Percentiles rank a stretch among this genome's conserved stretches.
Conservation (phyloP, 2,329 filamentous ascomycete species). For the Mycosphaerella sp. region DNA sequence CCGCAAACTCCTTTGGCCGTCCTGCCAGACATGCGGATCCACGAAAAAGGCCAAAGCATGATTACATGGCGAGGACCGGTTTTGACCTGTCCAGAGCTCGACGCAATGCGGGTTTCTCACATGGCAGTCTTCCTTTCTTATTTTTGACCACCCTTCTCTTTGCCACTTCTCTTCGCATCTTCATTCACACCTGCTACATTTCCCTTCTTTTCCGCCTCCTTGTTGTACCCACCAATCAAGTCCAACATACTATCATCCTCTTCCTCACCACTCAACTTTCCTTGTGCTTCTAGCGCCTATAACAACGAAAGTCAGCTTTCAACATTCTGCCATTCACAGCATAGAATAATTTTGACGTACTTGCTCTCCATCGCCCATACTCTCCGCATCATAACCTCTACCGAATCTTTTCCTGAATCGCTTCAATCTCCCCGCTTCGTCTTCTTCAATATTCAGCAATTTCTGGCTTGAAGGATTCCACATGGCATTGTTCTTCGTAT, state of each 20-base stretch:
- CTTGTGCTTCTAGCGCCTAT: slow-evolving; percentile 45
- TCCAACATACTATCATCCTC: slow-evolving; percentile 53
- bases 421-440: slow-evolving; percentile 84
- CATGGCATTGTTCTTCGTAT: slow-evolving; percentile 79
- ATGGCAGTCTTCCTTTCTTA: slow-evolving; percentile 15
- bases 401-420: slow-evolving; percentile 84
- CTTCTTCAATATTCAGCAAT: slow-evolving; percentile 81
- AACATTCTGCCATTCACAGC: background rate
- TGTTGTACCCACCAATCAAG: slow-evolving; percentile 47
- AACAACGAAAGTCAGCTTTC: slow-evolving; percentile 22
- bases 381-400: slow-evolving; percentile 66
- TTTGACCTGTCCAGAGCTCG: too few relatives aligned
- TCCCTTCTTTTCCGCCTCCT: slow-evolving; percentile 35
- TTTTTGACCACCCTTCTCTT: slow-evolving; percentile 34
- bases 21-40: too few relatives aligned
- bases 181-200: slow-evolving; percentile 40
- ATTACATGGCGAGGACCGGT: too few relatives aligned
- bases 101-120: too few relatives aligned
- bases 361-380: slow-evolving; percentile 28
- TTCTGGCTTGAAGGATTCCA: slow-evolving; percentile 86
- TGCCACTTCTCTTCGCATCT: slow-evolving; percentile 34
- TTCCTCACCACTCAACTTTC: slow-evolving; percentile 37
- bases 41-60: too few relatives aligned
- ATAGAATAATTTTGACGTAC: slow-evolving; percentile 15
- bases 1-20: too few relatives aligned